phyloP scores from a whole-genome alignment of 306 rosid species.

The Quercus glauca region DNA sequence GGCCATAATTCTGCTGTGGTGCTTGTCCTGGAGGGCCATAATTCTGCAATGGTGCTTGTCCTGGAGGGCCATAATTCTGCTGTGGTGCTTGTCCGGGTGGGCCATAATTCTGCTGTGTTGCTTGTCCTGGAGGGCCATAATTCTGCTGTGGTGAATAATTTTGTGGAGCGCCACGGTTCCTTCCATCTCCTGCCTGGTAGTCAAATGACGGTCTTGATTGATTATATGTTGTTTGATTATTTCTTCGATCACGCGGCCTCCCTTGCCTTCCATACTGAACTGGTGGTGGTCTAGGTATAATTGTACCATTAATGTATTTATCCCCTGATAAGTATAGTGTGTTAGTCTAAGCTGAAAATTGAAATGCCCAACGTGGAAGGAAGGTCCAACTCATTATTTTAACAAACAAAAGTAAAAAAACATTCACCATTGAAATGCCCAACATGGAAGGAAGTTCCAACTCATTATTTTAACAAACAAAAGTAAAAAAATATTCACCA shows the following conservation, averaged over 20 bases:
- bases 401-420: neutral
- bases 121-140: conserved; percentile 37
- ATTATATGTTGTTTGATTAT: conserved; percentile 28
- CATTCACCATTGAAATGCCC: neutral
- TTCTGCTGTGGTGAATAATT: conserved; percentile 36
- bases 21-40: neutral
- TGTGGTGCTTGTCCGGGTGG: conserved; percentile 12
- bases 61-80: conserved; percentile 22
- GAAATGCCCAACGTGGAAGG: neutral
- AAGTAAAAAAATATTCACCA: neutral
- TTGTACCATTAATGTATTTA: conserved; percentile 73
- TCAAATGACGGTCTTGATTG: conserved; percentile 43
- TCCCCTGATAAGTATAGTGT: conserved; percentile 56
- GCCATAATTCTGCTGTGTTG: conserved; percentile 40
- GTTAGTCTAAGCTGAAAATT: neutral
- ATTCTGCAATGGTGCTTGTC: conserved; percentile 45
- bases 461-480: neutral
- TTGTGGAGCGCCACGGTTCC: conserved; percentile 53
- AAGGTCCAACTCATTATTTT: neutral
- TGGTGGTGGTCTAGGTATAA: conserved; percentile 87
- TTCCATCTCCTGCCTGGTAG: conserved; percentile 49
- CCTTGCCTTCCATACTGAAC: conserved; percentile 65
- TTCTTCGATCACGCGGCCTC: conserved; percentile 40
- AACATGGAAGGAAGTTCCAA: neutral
- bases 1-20: conserved; percentile 37